Base-by-base conservation (phyloP, 2,329 filamentous ascomycete genomes). In the Neopestalotiopsis sp. region DNA sequence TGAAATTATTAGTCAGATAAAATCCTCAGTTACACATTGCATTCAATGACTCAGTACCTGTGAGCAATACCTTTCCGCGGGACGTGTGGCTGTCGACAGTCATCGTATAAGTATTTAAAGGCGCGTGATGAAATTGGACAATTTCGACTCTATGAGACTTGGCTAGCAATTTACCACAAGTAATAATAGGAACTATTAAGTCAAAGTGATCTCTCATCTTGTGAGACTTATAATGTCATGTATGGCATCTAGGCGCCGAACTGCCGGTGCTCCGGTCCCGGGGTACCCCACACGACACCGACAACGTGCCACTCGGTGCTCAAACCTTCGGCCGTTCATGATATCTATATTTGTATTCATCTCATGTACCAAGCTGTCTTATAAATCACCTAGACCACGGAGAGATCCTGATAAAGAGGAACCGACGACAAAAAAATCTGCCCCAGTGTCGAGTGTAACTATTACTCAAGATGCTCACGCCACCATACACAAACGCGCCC, bases 1-100 rank as follows among this genome's bases (percentile, higher is more conserved):
- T 84, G 65, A 24, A 49, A 68, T n/a, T 9, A 49, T 34, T 42
- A n/a, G 14, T 14, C 2, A 61, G 59, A 28, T n/a, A 12, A 3
- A 42, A 1, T 7, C 17, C n/a, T 3, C 5, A 53, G n/a, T 14
- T 24, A 5, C 4, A n/a, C 5, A 45, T 13, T 61, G n/a, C 5
- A 17, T 3, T 38, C 58, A 6, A 5, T 61, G 34, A 10, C n/a
- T n/a, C 24, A 14, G 24, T 14, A 59, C 24, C 77, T 38, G 77
- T 79, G 5, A 79, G 67, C 17, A 79, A 73, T 12, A 78, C 75
- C 61, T 72, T 71, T 12, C 71, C 70, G 32, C 68, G 71, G 6
- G 59, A 24, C 12, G 24, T 9, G 12, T 38, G 45, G n/a, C 30
- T 65, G 10, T 20, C 42, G 3, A 70, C 58, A 32, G 69, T 69